Evolutionary conservation across 345 rosid species (phyloP), one percentile per base, ranked within the genome.

Genomic region (Gossypium arboreum): DNA sequence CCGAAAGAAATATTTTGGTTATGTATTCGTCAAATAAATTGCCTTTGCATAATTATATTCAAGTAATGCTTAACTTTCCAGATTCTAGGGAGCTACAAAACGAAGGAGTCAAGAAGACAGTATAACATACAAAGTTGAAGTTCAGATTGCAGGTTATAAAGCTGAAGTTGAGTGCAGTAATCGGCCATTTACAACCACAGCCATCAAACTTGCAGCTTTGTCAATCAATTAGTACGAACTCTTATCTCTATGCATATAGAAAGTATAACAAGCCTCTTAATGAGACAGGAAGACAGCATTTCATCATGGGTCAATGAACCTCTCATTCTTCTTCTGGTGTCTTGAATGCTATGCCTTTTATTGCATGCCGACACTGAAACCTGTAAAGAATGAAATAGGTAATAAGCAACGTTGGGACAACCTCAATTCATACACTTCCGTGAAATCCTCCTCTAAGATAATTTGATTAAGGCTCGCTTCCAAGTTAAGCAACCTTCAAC

Each of bases 311-410:
- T 29, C 63, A 55, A 29, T 54, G 48, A 52, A 12, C 52, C 74
- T 70, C 61, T 86, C 78, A 88, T 82, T 89, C 97, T 68, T 92
- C 93, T 10, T 78, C 78, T n/a, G 87, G 76, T 69, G 80, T 75
- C 39, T 84, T 81, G 81, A 84, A 84, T 57, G 88, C 86, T 52
- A 92, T 76, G 24, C 97, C 98, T 83, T 86, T 89, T 57, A 90
- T 80, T 45, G 85, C 90, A 81, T 89, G 97, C 43, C 92, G 89
- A 73, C 97, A 92, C n/a, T 89, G 97, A 75, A 87, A 92, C 97
- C 98, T 92, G 82, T 50, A 51, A 75, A 34, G 50, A 57, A 66
- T 43, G 48, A 47, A 77, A 64, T 41, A 69, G 15, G 64, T 10
- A 48, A 18, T 20, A 43, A 74, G 39, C 20, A 52, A 63, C 15